Evolutionary conservation across 2,329 filamentous ascomycete genomes (phyloP).

Genomic region (Albophoma yamanashiensis): DNA sequence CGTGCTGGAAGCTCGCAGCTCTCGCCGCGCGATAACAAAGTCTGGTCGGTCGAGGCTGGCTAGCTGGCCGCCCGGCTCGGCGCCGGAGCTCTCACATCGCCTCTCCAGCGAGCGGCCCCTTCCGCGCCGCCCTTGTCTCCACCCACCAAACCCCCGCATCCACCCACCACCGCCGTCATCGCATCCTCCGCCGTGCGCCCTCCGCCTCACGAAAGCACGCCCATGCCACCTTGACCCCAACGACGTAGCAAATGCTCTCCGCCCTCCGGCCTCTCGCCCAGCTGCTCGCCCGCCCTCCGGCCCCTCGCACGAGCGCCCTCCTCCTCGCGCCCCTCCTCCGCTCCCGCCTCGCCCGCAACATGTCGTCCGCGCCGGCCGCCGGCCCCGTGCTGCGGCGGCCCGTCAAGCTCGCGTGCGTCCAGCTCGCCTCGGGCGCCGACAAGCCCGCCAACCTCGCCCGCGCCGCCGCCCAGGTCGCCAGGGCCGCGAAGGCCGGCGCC

Average conservation of each 20-base stretch:
- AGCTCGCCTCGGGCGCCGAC: conserved; percentile 71
- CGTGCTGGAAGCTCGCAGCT: not conserved
- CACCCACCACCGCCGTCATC: not conserved
- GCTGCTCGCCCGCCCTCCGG: not conserved
- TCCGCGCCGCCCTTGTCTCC: not conserved
- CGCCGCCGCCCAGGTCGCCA: conserved; percentile 72
- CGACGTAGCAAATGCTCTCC: not conserved
- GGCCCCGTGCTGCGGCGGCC: conserved; percentile 56
- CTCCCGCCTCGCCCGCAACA: conserved; percentile 17
- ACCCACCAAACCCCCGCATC: not conserved
- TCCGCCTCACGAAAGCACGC: not conserved
- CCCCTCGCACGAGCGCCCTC: not conserved
- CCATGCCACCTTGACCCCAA: not conserved
- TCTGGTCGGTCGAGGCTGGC: too few species aligned
- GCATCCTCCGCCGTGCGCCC: not conserved
- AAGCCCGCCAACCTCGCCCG: conserved; percentile 76
- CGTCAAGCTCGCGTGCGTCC: conserved; percentile 70
- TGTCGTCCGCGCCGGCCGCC: conserved; percentile 21
- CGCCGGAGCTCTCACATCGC: too few species aligned
- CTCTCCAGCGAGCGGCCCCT: too few species aligned
- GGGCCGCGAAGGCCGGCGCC: conserved; percentile 66
- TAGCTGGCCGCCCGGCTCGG: not conserved
- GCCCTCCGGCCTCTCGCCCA: not conserved
- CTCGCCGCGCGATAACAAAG: too few species aligned
- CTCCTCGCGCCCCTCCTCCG: not conserved